A percentile compares a stretch with the other conserved stretches of the same genome.
These are phyloP conservation scores for Pistacia atlantica DNA, from an alignment of 345 rosid genomes.

Conservation along the genomic window DNA sequence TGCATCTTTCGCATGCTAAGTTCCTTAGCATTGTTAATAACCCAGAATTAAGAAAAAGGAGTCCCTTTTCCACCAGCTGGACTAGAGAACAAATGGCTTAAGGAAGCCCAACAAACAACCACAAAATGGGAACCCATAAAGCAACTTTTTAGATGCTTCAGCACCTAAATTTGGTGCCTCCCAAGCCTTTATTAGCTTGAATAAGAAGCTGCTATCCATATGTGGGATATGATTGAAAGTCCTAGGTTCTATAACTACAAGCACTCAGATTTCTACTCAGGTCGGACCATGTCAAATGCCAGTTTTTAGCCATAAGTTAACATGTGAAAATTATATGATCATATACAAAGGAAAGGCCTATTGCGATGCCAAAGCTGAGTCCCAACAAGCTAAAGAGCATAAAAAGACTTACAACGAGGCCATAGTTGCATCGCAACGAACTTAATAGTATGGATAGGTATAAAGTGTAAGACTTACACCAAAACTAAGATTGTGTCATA, in stretches of 20 bases:
- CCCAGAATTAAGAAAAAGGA: background rate
- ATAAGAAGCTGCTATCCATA: background rate
- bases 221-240: background rate
- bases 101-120: background rate
- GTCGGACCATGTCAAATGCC: background rate
- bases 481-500: too few relatives aligned
- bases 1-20: background rate
- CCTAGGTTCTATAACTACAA: background rate
- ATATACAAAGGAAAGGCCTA: too few relatives aligned
- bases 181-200: background rate
- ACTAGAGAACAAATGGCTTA: background rate
- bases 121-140: background rate
- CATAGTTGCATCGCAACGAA: too few relatives aligned
- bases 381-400: too few relatives aligned
- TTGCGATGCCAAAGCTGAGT: too few relatives aligned
- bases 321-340: background rate
- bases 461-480: too few relatives aligned
- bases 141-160: background rate
- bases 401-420: too few relatives aligned
- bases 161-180: background rate
- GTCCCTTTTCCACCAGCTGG: slow-evolving; percentile 7
- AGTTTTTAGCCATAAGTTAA: background rate
- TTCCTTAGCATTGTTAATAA: background rate
- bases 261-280: background rate
- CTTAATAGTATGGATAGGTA: too few relatives aligned